Percentiles rank a stretch among this genome's conserved stretches.
phyloP scores from a whole-genome alignment of 768 basidiomycete species.

The Lentinula raphanica region DNA sequence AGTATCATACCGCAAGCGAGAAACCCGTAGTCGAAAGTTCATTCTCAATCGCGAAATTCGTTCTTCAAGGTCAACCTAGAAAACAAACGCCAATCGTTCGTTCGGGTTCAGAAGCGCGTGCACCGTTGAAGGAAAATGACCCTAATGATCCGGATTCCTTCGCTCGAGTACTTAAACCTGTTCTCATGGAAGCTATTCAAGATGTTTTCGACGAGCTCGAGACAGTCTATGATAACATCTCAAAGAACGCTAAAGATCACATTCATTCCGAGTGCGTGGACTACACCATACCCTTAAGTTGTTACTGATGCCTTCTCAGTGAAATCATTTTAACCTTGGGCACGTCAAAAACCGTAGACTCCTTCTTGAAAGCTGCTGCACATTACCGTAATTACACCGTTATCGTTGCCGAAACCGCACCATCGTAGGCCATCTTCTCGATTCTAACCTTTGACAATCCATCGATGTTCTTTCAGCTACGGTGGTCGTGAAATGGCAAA shows the following conservation, averaged over 20 bases:
- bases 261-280: slow-evolving; percentile 89
- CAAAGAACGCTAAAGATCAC: slow-evolving; percentile 91
- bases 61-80: slow-evolving; percentile 72
- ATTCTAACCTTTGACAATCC: slow-evolving; percentile 1
- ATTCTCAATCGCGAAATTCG: slow-evolving; percentile 79
- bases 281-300: not conserved
- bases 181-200: slow-evolving; percentile 94
- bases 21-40: slow-evolving; percentile 32
- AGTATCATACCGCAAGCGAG: slow-evolving; percentile 76
- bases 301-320: slow-evolving; percentile 32
- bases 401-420: slow-evolving; percentile 93
- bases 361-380: slow-evolving; percentile 88
- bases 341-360: slow-evolving; percentile 90
- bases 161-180: slow-evolving; percentile 76
- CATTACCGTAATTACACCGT: slow-evolving; percentile 91
- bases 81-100: slow-evolving; percentile 29
- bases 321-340: slow-evolving; percentile 94
- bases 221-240: slow-evolving; percentile 91
- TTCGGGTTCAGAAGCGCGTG: slow-evolving; percentile 49
- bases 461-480: slow-evolving; percentile 44
- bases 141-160: slow-evolving; percentile 76
- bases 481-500: slow-evolving; percentile 82
- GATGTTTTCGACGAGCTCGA: slow-evolving; percentile 95
- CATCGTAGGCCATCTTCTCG: slow-evolving; percentile 58
- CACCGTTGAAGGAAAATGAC: slow-evolving; percentile 63